phyloP scores from a whole-genome alignment of 306 rosid species.

The Trifolium fragiferum region DNA sequence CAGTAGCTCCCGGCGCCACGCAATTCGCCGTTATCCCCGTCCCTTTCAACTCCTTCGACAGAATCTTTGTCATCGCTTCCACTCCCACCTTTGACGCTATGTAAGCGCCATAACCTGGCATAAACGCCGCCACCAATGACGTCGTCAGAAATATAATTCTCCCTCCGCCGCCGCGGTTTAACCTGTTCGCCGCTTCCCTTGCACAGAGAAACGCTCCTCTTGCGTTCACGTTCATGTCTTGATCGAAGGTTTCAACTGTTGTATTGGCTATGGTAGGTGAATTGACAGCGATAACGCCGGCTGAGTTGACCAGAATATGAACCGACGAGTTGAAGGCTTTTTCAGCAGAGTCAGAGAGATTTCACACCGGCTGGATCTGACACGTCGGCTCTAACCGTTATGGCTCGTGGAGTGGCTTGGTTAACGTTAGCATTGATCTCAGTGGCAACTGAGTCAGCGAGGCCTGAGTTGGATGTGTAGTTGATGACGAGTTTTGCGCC shows the following conservation, averaged over 20 bases:
- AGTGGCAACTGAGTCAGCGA: not conserved
- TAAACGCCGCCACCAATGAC: slow-evolving; percentile 4
- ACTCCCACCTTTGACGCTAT: slow-evolving; percentile 13
- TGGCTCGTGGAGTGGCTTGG: slow-evolving; percentile 15
- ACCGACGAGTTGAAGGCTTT: slow-evolving; percentile 11
- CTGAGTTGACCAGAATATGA: slow-evolving; percentile 24
- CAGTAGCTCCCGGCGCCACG: slow-evolving; percentile 43
- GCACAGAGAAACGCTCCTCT: slow-evolving; percentile 58
- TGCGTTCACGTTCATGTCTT: slow-evolving; percentile 49
- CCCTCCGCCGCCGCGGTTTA: slow-evolving; percentile 63
- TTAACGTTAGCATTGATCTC: slow-evolving; percentile 2
- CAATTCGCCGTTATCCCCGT: slow-evolving; percentile 58
- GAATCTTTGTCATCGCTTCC: slow-evolving; percentile 52
- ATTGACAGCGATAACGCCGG: not conserved
- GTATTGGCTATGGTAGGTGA: slow-evolving; percentile 5
- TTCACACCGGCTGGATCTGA: not conserved
- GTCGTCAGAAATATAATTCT: slow-evolving; percentile 34
- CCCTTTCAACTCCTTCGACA: slow-evolving; percentile 65
- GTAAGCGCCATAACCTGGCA: slow-evolving; percentile 13
- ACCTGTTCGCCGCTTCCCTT: slow-evolving; percentile 53
- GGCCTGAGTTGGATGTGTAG: slow-evolving; percentile 31
- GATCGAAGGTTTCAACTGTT: not conserved
- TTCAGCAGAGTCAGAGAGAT: not conserved
- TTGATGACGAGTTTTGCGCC: slow-evolving; percentile 57
- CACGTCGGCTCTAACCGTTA: slow-evolving; percentile 20